Base-by-base conservation (phyloP, 148 eudicot species). In the Chenopodium album region DNA sequence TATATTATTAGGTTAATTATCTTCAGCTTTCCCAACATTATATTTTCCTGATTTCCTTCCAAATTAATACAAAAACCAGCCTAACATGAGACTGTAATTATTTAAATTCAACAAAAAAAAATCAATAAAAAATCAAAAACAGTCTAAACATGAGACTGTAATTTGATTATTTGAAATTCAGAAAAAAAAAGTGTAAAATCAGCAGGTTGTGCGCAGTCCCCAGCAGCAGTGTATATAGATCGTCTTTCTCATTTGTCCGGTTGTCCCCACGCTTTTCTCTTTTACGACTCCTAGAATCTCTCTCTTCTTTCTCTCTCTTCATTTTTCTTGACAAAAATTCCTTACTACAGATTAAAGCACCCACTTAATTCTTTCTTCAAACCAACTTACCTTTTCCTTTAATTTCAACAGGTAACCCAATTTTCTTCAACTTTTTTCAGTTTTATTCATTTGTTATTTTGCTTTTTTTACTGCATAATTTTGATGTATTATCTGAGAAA, bases 281-380 rank as follows among this genome's bases (percentile, higher is more conserved):
- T 16, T 76, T n/a, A 12, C 16, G 76, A 82, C 80, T 82, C 84
- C 84, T 77, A 9, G 70, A 82, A 76, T 82, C 82, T 84, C 83
- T 79, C 79, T 75, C 28, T 37, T 74, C 60, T 72, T 41, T 59
- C 48, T 78, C 67, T 59, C 32, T 46, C 68, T 63, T 2, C 41
- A 50, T 60, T 31, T 8, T 59, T 26, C 26, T 26, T 63, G 4
- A 19, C 41, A 22, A 10, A 48, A 48, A 50, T 32, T 54, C 29
- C 28, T 20, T 32, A 75, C 22, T 19, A 52, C 23, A 75, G 7
- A 54, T 41, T 32, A 69, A 17, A 16, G 74, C 73, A 70, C 29
- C 50, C 46, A 1, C 52, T 7, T 1, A 14, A 71, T 80, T 64
- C 32, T 63, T 72, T 54, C 32, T 63, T 80, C 9, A 20, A 80